Base-by-base conservation (phyloP, 106 monocot species). In the Apostasia ramifera region DNA sequence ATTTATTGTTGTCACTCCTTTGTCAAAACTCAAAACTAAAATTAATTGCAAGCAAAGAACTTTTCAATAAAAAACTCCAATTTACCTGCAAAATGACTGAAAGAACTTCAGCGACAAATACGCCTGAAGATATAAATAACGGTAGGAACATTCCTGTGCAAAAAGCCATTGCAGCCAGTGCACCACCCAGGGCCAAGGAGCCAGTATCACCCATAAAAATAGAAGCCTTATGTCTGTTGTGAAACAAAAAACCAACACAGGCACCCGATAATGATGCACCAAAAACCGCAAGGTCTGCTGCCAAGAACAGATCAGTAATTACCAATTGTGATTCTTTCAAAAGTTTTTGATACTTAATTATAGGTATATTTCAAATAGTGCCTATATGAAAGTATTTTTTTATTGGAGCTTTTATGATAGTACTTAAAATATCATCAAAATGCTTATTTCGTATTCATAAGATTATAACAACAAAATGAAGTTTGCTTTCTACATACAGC, bases 71-170 rank as follows among this genome's bases (percentile, higher is more conserved):
- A 63, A 44, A 15, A 60, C 8, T 70, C 8, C 4, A 67, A 6
- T 46, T 6, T 85, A 94, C 94, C 94, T 94, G 94, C n/a, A 85
- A 1, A 63, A 83, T 73, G 41, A 81, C 77, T 47, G 81, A 88
- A 2, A 84, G 53, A 10, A 73, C 69, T 76, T 88, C 88, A 71
- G 86, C 11, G 40, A 83, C 44, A 71, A 91, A 85, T 8, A 85
- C 13, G 65, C 77, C 75, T 64, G 83, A 88, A 44, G 79, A 74
- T 66, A 95, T 79, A 13, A 91, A 84, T 46, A 94, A 60, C 1
- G 94, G 94, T 9, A 91, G 68, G 53, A 94, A 94, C 94, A 94
- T 91, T 73, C 94, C 94, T 15, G 88, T 79, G 68, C 78, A 88
- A 53, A 85, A 73, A 73, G 94, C 88, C 83, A 94, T 91, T 58